Percentiles rank a stretch among this genome's conserved stretches.
Evolutionary conservation across 768 basidiomycete genomes (phyloP).

Genomic region (Filobasidium floriforme): DNA sequence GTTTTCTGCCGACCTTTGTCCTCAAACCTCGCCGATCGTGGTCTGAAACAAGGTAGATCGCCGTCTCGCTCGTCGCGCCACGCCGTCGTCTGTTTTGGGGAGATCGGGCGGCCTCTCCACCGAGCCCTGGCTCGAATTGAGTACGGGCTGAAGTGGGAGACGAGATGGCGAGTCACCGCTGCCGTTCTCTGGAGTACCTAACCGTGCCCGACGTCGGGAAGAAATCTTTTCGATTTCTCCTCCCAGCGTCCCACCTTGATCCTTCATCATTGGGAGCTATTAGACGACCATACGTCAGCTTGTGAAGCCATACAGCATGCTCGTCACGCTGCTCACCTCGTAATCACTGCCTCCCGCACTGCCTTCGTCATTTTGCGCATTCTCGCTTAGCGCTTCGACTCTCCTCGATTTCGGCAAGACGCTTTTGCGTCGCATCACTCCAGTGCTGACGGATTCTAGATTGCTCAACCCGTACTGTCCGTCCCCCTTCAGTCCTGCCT

Average conservation of each 20-base stretch:
- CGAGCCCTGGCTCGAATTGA: background rate
- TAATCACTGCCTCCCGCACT: background rate
- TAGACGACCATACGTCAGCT: background rate
- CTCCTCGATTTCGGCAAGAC: slow-evolving; percentile 27
- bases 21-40: slow-evolving; percentile 2
- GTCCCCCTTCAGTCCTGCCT: slow-evolving; percentile 25
- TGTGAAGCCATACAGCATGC: background rate
- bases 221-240: slow-evolving; percentile 5
- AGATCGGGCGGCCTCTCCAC: background rate
- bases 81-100: background rate
- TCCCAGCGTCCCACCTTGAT: background rate
- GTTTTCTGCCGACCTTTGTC: background rate
- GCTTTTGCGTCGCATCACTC: slow-evolving; percentile 27
- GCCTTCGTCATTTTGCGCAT: background rate
- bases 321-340: background rate
- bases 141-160: background rate
- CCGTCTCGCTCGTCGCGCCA: slow-evolving; percentile 1
- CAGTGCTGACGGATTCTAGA: slow-evolving; percentile 8
- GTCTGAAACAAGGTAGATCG: slow-evolving; percentile 1
- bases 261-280: background rate
- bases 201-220: background rate
- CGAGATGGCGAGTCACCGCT: background rate
- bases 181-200: background rate
- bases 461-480: slow-evolving; percentile 5
- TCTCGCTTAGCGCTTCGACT: background rate